A percentile compares a stretch with the other conserved stretches of the same genome.
phyloP scores from a whole-genome alignment of 345 rosid genomes.

The Mercurialis annua region DNA sequence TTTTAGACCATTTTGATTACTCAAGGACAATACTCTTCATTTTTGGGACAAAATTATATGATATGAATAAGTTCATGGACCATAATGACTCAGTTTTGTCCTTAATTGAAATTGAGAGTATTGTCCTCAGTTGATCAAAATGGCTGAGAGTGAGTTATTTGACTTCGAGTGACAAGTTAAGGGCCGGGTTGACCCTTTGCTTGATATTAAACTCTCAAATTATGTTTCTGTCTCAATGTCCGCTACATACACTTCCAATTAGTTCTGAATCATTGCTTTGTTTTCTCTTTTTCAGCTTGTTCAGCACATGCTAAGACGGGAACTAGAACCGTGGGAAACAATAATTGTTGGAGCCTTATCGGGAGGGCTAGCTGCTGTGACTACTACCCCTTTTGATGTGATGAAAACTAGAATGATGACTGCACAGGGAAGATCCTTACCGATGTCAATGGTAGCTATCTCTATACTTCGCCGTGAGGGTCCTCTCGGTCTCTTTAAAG shows the following conservation, averaged over 20 bases:
- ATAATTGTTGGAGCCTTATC: conserved; percentile 85
- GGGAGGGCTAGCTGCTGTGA: conserved; percentile 88
- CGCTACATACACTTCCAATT: background rate
- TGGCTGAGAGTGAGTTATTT: too few species aligned
- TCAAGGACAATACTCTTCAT: too few species aligned
- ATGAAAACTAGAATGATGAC: conserved; percentile 99
- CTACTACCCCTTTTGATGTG: conserved; percentile 93
- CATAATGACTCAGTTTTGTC: too few species aligned
- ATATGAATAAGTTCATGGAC: too few species aligned
- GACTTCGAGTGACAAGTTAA: too few species aligned
- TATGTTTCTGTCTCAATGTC: background rate
- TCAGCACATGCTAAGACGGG: conserved; percentile 66
- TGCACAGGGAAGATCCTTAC: conserved; percentile 67
- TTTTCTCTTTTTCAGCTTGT: conserved; percentile 46
- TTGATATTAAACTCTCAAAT: background rate
- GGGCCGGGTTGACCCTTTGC: background rate
- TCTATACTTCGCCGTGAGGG: conserved; percentile 88
- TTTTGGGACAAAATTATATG: too few species aligned
- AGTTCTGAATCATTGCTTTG: background rate
- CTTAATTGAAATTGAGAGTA: too few species aligned
- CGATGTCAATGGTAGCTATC: conserved; percentile 71
- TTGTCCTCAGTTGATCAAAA: too few species aligned
- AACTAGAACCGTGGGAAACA: conserved; percentile 92
- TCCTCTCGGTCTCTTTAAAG: conserved; percentile 89
- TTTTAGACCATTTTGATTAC: too few species aligned